Evolutionary conservation across 2,329 filamentous ascomycete species (phyloP), one percentile per base, ranked within the genome.

Genomic region (Emmonsia crescens): DNA sequence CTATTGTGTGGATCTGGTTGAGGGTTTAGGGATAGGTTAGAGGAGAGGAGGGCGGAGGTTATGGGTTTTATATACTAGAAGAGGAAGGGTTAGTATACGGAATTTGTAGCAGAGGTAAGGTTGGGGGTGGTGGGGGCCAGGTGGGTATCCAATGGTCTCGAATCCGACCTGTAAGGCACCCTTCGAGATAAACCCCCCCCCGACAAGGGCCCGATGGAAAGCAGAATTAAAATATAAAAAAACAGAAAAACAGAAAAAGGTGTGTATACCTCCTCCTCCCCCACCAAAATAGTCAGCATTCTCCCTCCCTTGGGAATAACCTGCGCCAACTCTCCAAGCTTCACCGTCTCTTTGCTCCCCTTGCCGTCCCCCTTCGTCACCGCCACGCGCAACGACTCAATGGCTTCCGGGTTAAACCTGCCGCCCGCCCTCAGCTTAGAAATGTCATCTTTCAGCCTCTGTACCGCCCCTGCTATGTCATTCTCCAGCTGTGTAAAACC

Each of bases 301-400:
- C 85, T 74, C 12, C 85, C 79, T 31, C 81, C 85, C 68, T 86
- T 85, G 0, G 85, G 84, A 46, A 89, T 77, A 19, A 89, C 83
- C 69, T 88, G 86, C 2, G 85, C 86, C 61, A 89, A 69, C 69
- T 88, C 85, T 10, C 81, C 79, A 58, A 89, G 67, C 64, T 76
- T 79, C 57, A 82, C 78, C 1, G 74, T 81, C 62, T 82, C 76
- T 62, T 81, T 83, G 27, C 60, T 68, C 24, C 73, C 73, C 10
- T 65, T 64, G 54, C 80, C 29, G 10, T 54, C 49, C 6, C 49
- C 49, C 78, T 64, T 79, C 76, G 64, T 85, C 56, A 86, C 68
- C 57, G 80, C 76, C n/a, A 89, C 85, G 44, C 80, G 79, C 60
- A 89, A 67, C 24, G 73, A 76, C 72, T 89, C 86, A 36, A 89